These are phyloP conservation scores for Megacollybia marginata DNA, from an alignment of 768 basidiomycete species.

Conservation along the genomic window DNA sequence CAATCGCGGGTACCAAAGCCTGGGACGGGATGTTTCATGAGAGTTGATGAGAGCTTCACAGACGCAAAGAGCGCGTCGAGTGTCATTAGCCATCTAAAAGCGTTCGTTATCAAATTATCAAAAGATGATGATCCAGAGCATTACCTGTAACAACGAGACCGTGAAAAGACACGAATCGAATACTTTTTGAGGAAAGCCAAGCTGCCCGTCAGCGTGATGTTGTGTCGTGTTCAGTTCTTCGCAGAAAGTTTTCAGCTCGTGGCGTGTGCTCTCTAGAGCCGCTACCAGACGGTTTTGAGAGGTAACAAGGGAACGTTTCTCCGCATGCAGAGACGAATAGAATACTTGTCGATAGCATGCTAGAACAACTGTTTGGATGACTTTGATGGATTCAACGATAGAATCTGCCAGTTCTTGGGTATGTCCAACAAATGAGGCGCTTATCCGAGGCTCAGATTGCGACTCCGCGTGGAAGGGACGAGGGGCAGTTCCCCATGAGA, in stretches of 20 bases:
- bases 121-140: constrained; percentile 1
- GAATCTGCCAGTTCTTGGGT: constrained; percentile 25
- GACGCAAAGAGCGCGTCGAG: constrained; percentile 25
- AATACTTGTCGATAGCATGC: constrained; percentile 18
- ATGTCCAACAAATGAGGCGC: constrained; percentile 16
- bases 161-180: constrained; percentile 31
- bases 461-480: constrained; percentile 5
- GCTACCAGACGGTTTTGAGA: too few species aligned
- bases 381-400: constrained; percentile 26
- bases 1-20: constrained; percentile 33
- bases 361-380: constrained; percentile 24
- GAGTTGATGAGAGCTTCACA: constrained; percentile 19
- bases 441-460: constrained; percentile 6
- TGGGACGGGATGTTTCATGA: constrained; percentile 23
- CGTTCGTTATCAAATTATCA: neutral
- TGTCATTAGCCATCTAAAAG: constrained; percentile 35
- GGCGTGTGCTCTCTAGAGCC: neutral
- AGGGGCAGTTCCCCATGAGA: constrained; percentile 32
- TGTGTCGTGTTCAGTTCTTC: constrained; percentile 7
- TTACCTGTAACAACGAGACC: constrained; percentile 38
- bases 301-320: too few species aligned
- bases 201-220: constrained; percentile 11
- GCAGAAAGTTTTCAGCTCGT: constrained; percentile 5
- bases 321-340: too few species aligned
- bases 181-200: constrained; percentile 20